Base-by-base conservation (phyloP, 306 rosid genomes). In the Lagenaria siceraria region DNA sequence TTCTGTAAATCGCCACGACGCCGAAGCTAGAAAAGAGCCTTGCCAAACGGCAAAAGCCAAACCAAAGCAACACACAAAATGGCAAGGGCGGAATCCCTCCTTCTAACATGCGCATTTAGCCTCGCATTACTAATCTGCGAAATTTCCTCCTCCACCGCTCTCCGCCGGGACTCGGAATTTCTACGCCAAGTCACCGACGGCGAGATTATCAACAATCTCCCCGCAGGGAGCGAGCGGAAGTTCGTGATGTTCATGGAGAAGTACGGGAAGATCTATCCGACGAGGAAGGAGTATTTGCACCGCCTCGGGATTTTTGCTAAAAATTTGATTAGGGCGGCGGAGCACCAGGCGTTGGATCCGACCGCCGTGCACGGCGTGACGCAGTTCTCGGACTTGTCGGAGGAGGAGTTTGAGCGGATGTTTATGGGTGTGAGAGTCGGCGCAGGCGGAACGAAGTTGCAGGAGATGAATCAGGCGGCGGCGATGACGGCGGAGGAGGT, bases 331-430 rank as follows among this genome's bases (percentile, higher is more conserved):
- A 86, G 80, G 55, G 97, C 97, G 0, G 90, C 84, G 5, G 89
- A 87, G 80, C 91, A 94, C 83, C 98, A 94, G 80, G 90, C 78
- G 2, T 77, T 90, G 24, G 98, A 94, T 11, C 98, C 97, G 56
- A 87, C 90, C 0, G 98, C 98, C 6, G 69, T 83, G 51, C 98
- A 94, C 66, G 98, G 98, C 11, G 83, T 94, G 49, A 94, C 97
- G 3, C 97, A 85, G 51, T 94, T 90, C 85, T 91, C 91, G 5
- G 98, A 94, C 66, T 81, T 94, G 8, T 80, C 91, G 0, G 80
- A 80, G 80, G 89, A 84, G 70, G 98, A 91, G 91, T 94, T 94
- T 40, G 82, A 87, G 81, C 29, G 73, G 43, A 4, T 83, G 22
- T 94, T 87, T 75, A 83, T 96, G 8, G 93, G 98, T 0, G 13